These are phyloP conservation scores for Discostella stelligeroides DNA, from an alignment of 108 stramenopile genomes.

Conservation along the genomic window DNA sequence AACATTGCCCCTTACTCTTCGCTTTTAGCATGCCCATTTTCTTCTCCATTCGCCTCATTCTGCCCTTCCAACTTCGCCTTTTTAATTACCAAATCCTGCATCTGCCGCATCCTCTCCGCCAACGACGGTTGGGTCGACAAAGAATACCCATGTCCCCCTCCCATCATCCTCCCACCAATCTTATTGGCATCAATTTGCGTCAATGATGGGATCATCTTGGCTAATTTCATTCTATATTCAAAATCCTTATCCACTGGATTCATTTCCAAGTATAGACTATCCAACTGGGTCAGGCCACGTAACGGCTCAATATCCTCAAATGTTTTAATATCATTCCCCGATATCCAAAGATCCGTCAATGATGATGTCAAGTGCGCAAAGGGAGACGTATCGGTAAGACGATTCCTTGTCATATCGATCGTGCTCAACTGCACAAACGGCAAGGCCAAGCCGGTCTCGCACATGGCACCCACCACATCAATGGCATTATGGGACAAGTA, in stretches of 20 bases:
- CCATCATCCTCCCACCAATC: constrained; percentile 58
- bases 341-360: constrained; percentile 95
- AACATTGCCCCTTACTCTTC: too few relatives aligned
- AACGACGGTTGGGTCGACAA: background rate
- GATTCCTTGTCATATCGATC: constrained; percentile 86
- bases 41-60: background rate
- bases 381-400: constrained; percentile 62
- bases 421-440: constrained; percentile 62
- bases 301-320: constrained; percentile 80
- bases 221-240: constrained; percentile 83
- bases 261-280: constrained; percentile 96
- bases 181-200: constrained; percentile 88
- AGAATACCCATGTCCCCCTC: constrained; percentile 14
- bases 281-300: constrained; percentile 52
- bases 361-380: constrained; percentile 72
- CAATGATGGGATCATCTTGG: constrained; percentile 74
- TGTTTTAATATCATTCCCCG: constrained; percentile 89
- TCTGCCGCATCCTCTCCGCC: constrained; percentile 43
- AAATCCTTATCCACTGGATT: constrained; percentile 91
- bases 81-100: constrained; percentile 43
- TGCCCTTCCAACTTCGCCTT: constrained; percentile 16
- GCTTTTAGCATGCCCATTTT: background rate
- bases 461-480: constrained; percentile 67
- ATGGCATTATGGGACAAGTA: constrained; percentile 97
- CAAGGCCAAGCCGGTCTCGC: constrained; percentile 58